Base-by-base conservation (phyloP, 352 stramenopile species). In the Aphanomyces stellatus region DNA sequence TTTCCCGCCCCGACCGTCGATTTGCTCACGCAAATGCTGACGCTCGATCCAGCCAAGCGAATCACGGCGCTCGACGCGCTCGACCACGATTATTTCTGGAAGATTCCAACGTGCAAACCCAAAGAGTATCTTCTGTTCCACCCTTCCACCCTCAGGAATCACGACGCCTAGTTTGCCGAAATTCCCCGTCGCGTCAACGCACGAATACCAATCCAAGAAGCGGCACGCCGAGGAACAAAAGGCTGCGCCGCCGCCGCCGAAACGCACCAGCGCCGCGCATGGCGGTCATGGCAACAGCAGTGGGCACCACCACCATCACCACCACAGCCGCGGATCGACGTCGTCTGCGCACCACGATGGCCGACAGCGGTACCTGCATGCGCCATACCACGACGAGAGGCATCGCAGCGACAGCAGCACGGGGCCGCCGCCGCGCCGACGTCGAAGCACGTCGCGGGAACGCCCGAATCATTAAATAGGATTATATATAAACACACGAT, bases 1-100 rank as follows among this genome's bases (percentile, higher is more conserved):
- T 91, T 92, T 49, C 82, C 86, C 33, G 75, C 80, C 0, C 76
- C 88, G 34, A 82, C 84, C 17, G 68, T 98, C 33, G 91, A 98
- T 73, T 76, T 98, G 65, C 72, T 98, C 19, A 82, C 90, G 62
- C 94, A 97, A 63, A 85, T 99, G 69, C 70, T 99, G 34, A 95
- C 96, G 46, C 92, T 98, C 49, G 95, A 99, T 74, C 96, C 96
- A 24, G 79, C 87, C 3, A 89, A 96, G 65, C 79, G 96, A 40
- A 96, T 99, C 53, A 96, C 95, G 13, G 95, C 94, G 4, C 81
- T 94, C 10, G 90, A 97, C 55, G 96, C 96, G 7, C 86, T 99
- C 75, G 86, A 98, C 48, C 97, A 99, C 79, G 82, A 96, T 49
- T 99, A 98, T 80, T 99, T 99, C 73, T 94, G 86, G 86, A 81